phyloP scores from a whole-genome alignment of 2,329 filamentous ascomycete species.

The Diaporthe velutina region DNA sequence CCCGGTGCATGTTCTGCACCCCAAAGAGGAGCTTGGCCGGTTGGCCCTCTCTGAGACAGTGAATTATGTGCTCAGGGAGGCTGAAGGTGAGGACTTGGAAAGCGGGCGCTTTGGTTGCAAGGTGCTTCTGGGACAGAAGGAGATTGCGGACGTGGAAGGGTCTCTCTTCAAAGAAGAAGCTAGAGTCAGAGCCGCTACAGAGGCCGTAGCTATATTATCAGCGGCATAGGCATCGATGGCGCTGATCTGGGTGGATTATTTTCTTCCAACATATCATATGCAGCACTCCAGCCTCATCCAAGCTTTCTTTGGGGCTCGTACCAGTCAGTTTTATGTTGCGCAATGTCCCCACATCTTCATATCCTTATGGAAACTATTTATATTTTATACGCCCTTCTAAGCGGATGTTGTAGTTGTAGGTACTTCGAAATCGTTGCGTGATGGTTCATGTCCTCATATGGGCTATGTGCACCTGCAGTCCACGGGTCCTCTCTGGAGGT shows the following conservation, averaged over 20 bases:
- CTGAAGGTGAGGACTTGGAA: conserved; percentile 40
- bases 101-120: conserved; percentile 55
- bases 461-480: no score
- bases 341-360: background rate
- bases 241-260: background rate
- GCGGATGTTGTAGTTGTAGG: no score
- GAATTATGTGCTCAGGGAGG: conserved; percentile 60
- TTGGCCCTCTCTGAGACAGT: conserved; percentile 66
- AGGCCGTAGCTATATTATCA: conserved; percentile 53
- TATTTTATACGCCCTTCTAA: no score
- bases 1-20: conserved; percentile 69
- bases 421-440: no score
- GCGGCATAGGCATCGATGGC: background rate
- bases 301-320: background rate
- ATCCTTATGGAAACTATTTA: no score
- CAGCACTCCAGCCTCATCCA: no score
- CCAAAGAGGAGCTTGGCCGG: conserved; percentile 77
- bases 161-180: conserved; percentile 66
- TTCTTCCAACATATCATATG: no score
- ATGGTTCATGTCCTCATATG: no score
- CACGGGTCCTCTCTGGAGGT: no score
- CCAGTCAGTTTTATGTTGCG: background rate
- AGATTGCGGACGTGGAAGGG: conserved; percentile 59
- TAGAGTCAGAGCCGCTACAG: conserved; percentile 67
- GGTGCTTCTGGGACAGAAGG: conserved; percentile 61